A percentile compares a stretch with the other conserved stretches of the same genome.
phyloP scores from a whole-genome alignment of 2,329 filamentous ascomycete species.

The Pyrenochaeta sp. region DNA sequence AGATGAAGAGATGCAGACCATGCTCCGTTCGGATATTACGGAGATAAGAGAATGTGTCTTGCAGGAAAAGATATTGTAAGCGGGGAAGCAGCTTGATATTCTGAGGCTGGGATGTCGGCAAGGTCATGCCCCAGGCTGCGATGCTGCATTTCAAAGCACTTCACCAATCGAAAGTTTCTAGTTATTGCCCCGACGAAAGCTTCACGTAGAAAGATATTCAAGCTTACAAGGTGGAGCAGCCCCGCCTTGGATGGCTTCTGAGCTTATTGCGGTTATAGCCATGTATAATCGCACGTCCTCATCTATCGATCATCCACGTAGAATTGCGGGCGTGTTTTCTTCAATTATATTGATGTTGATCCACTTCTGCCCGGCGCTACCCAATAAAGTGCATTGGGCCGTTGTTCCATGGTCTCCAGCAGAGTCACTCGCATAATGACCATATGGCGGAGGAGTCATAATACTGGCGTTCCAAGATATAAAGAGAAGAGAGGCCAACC shows the following conservation, averaged over 20 bases:
- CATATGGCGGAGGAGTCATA: neutral
- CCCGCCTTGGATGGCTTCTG: too few species aligned
- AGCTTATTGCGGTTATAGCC: neutral
- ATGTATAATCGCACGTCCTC: neutral
- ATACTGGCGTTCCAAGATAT: neutral
- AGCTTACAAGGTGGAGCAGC: too few species aligned
- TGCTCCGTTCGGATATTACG: slow-evolving; percentile 11
- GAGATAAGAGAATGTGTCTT: slow-evolving; percentile 6
- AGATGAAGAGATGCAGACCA: too few species aligned
- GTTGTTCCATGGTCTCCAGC: slow-evolving; percentile 6
- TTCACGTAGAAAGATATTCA: too few species aligned
- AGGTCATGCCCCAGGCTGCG: neutral
- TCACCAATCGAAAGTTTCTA: neutral
- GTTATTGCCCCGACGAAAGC: too few species aligned
- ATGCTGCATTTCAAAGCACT: slow-evolving; percentile 10
- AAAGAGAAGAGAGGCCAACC: neutral
- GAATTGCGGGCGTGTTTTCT: neutral
- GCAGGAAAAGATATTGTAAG: neutral
- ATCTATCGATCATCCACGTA: neutral
- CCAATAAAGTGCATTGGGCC: slow-evolving; percentile 27
- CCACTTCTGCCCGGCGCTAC: slow-evolving; percentile 17
- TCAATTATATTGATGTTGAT: slow-evolving; percentile 1
- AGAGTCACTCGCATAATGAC: slow-evolving; percentile 2
- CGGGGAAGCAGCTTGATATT: neutral
- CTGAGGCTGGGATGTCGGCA: neutral